These are phyloP conservation scores for Apiotrichum laibachii DNA, from an alignment of 1,284 basidiomycete species.

Conservation along the genomic window DNA sequence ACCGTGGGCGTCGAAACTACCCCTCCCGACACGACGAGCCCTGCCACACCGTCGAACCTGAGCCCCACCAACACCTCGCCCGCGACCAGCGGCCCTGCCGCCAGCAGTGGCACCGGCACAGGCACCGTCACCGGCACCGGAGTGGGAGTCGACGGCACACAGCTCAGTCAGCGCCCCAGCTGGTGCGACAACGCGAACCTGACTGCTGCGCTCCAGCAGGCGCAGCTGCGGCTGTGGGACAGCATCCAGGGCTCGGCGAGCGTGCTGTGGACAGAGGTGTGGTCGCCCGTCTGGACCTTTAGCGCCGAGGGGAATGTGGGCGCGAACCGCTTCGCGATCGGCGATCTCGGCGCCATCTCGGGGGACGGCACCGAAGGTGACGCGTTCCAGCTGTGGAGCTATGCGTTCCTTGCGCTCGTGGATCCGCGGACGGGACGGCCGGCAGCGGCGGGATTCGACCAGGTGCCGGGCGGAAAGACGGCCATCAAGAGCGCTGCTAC, in stretches of 20 bases:
- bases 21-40: no score
- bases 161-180: conserved; percentile 23
- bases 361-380: conserved; percentile 50
- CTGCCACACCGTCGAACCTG: no score
- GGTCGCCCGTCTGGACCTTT: conserved; percentile 31
- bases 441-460: conserved; percentile 23
- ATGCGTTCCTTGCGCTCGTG: conserved; percentile 46
- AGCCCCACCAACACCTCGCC: not conserved
- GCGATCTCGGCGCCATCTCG: conserved; percentile 40
- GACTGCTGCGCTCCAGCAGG: conserved; percentile 40
- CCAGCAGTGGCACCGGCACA: conserved; percentile 1
- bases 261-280: conserved; percentile 44
- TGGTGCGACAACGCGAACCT: conserved; percentile 52
- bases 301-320: not conserved
- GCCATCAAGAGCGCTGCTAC: no score
- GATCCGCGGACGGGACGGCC: conserved; percentile 38
- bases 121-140: conserved; percentile 19
- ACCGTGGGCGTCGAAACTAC: no score
- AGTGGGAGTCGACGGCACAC: conserved; percentile 11
- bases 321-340: conserved; percentile 32
- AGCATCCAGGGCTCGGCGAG: conserved; percentile 48
- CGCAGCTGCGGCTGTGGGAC: conserved; percentile 52
- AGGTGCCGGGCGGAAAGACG: no score
- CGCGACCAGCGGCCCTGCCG: not conserved
- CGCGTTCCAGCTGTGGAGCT: conserved; percentile 51